phyloP scores from a whole-genome alignment of 2,329 filamentous ascomycete genomes.

The Aureobasidium melanogenum region DNA sequence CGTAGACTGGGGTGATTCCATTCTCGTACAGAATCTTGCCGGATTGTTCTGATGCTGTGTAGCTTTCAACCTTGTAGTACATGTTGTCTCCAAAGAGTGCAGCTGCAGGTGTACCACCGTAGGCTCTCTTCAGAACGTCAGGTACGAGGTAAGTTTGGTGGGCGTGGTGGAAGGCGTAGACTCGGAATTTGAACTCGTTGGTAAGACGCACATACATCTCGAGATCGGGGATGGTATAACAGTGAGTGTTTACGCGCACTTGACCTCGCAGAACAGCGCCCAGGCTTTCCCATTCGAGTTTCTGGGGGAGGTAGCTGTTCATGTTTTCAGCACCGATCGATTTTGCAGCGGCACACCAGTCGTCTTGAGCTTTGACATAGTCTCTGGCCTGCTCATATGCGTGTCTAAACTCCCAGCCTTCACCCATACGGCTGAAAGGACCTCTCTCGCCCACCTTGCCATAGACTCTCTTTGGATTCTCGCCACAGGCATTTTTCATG shows the following conservation, averaged over 20 bases:
- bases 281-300: slow-evolving; percentile 55
- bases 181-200: slow-evolving; percentile 60
- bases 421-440: slow-evolving; percentile 54
- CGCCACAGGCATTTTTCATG: slow-evolving; percentile 70
- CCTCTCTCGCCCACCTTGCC: slow-evolving; percentile 46
- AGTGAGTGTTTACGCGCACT: slow-evolving; percentile 62
- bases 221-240: slow-evolving; percentile 60
- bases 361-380: slow-evolving; percentile 53
- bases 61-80: slow-evolving; percentile 63
- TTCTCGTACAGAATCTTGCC: slow-evolving; percentile 58
- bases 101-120: slow-evolving; percentile 30
- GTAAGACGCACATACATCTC: slow-evolving; percentile 62
- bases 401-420: slow-evolving; percentile 61
- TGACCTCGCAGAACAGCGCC: slow-evolving; percentile 56
- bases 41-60: slow-evolving; percentile 55
- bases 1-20: slow-evolving; percentile 57
- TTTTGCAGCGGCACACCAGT: slow-evolving; percentile 56
- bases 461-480: slow-evolving; percentile 58
- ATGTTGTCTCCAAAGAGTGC: slow-evolving; percentile 65
- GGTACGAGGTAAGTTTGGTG: slow-evolving; percentile 59
- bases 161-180: slow-evolving; percentile 57
- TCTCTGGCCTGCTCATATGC: slow-evolving; percentile 55
- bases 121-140: slow-evolving; percentile 42
- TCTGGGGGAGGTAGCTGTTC: slow-evolving; percentile 51
- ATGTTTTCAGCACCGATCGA: slow-evolving; percentile 42